These are phyloP conservation scores for Conticribra weissflogii DNA, from an alignment of 108 stramenopile species.

Conservation along the genomic window DNA sequence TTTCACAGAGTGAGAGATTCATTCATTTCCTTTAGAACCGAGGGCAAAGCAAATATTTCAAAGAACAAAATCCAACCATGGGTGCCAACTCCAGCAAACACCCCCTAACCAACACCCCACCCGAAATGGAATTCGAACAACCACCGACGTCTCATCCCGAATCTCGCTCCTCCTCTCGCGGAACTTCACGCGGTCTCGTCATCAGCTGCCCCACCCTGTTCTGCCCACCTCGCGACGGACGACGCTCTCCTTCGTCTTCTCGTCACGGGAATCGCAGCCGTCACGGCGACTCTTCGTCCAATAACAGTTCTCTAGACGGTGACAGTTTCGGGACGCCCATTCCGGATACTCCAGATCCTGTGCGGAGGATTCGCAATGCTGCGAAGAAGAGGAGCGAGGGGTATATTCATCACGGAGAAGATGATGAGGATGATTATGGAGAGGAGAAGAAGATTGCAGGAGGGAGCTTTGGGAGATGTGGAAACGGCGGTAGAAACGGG, in stretches of 20 bases:
- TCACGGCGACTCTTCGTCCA: too few relatives aligned
- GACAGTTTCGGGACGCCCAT: slow-evolving; percentile 66
- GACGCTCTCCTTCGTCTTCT: slow-evolving; percentile 1
- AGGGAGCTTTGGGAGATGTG: slow-evolving; percentile 18
- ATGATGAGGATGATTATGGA: slow-evolving; percentile 5
- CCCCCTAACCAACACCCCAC: too few relatives aligned
- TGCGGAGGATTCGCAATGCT: slow-evolving; percentile 44
- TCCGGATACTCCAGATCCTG: slow-evolving; percentile 64
- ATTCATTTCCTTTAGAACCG: too few relatives aligned
- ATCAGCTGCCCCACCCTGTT: slow-evolving; percentile 32
- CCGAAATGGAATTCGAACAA: too few relatives aligned
- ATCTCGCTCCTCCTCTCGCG: too few relatives aligned
- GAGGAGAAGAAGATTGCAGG: slow-evolving; percentile 31
- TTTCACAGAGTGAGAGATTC: too few relatives aligned
- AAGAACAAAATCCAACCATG: too few relatives aligned
- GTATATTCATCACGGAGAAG: slow-evolving; percentile 3
- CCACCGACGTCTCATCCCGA: too few relatives aligned
- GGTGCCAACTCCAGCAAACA: too few relatives aligned
- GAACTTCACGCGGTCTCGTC: too few relatives aligned
- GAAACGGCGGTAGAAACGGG: slow-evolving; percentile 1
- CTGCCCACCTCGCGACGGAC: slow-evolving; percentile 9
- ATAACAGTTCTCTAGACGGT: slow-evolving; percentile 10
- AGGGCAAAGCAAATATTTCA: too few relatives aligned
- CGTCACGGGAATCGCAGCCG: slow-evolving; percentile 5
- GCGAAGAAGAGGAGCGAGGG: slow-evolving; percentile 1